Evolutionary conservation across 2,329 filamentous ascomycete species (phyloP).

Genomic region (Aspergillus texensis): DNA sequence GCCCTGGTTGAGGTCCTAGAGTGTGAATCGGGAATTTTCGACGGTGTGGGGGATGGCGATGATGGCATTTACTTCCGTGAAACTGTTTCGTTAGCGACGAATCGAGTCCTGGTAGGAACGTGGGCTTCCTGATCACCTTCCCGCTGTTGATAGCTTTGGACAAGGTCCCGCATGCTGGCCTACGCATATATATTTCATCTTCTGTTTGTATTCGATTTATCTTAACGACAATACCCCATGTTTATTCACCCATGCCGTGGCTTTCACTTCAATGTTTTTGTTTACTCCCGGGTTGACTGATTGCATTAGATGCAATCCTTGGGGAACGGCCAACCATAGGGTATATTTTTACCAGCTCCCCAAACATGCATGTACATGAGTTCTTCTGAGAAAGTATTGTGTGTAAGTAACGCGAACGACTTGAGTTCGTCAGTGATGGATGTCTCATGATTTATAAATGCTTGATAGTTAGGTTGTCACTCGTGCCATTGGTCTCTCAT

Average conservation of each 20-base stretch:
- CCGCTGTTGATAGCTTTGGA: neutral
- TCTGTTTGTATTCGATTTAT: neutral
- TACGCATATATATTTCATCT: neutral
- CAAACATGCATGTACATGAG: neutral
- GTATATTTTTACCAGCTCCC: neutral
- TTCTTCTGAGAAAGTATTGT: neutral
- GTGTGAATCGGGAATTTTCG: conserved; percentile 30
- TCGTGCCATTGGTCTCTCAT: neutral
- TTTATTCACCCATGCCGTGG: neutral
- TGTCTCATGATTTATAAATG: neutral
- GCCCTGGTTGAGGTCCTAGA: conserved; percentile 37
- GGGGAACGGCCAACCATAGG: neutral
- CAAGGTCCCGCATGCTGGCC: neutral
- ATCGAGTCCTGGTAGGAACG: conserved; percentile 19
- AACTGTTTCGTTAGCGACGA: conserved; percentile 12
- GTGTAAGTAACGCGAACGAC: neutral
- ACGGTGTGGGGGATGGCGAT: conserved; percentile 23
- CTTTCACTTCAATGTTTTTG: neutral
- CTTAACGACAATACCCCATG: neutral
- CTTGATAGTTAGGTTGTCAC: too few species aligned
- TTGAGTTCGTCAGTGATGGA: neutral
- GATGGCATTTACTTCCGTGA: conserved; percentile 19
- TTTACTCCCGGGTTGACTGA: neutral
- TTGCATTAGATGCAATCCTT: neutral
- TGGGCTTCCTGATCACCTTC: conserved; percentile 12